Evolutionary conservation across 129 eudicot species (phyloP), one percentile per base, ranked within the genome.

Genomic region (Scalesia atractyloides): DNA sequence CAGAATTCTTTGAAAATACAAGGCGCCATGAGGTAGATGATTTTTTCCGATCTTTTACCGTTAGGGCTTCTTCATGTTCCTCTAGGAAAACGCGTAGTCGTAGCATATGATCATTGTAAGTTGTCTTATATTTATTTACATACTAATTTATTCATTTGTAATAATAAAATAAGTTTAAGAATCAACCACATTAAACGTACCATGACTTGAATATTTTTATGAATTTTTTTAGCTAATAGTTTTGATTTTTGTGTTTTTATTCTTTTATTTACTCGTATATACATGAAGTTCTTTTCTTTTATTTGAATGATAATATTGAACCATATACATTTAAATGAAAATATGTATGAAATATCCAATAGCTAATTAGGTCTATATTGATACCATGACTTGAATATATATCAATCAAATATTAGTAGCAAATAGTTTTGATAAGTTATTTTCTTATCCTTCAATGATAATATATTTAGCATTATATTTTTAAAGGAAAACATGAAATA

Each of bases 1-100:
- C 12, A 16, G 77, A 78, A 11, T 78, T 78, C 66, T 78, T 78
- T 18, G 82, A 78, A 24, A 64, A 24, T 7, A 52, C 72, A 17
- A 63, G 82, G 59, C 82, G 77, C 2, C 67, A 53, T 63, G 77
- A 78, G 77, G 82, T 78, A 63, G 72, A 70, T 78, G 48, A 43
- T 8, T 78, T 78, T 70, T 78, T 70, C 22, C 82, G 51, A 70
- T 64, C 62, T 0, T 70, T 78, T 61, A 68, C 39, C 46, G 7
- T 20, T 70, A 78, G 82, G 82, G 73, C 53, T 78, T 53, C 82
- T 41, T 70, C 72, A 6, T 76, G 66, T 13, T 68, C 30, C 12
- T 69, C 76, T 20, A 69, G 72, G 24, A 77, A 78, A 64, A 78
- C 18, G 18, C 77, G 77, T 39, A 72, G 73, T 70, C 71, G 71